These are phyloP conservation scores for Alternaria ethzedia DNA, from an alignment of 2,329 filamentous ascomycete species.

Conservation along the genomic window DNA sequence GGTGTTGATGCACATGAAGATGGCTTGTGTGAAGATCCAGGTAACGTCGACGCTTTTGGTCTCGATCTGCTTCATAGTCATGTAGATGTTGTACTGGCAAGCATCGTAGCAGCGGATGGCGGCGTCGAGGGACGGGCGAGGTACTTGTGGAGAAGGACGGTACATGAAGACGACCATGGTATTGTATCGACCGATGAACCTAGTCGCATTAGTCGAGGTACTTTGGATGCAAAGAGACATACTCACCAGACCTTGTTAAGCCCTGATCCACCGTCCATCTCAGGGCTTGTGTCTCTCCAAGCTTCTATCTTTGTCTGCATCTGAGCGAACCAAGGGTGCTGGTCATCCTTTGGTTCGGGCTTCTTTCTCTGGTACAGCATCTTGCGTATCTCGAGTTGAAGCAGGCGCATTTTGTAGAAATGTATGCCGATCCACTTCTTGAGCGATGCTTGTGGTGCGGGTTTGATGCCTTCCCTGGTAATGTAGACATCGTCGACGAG, in stretches of 20 bases:
- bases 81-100: conserved; percentile 78
- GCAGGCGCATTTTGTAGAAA: conserved; percentile 87
- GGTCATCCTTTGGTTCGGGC: conserved; percentile 75
- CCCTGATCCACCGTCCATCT: conserved; percentile 69
- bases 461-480: conserved; percentile 74
- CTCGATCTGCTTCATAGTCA: conserved; percentile 80
- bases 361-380: conserved; percentile 86
- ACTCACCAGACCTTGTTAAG: conserved; percentile 83
- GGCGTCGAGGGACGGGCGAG: conserved; percentile 79
- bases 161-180: conserved; percentile 89
- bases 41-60: conserved; percentile 81
- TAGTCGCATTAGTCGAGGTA: conserved; percentile 30
- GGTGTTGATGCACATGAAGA: conserved; percentile 92
- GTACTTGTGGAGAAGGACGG: conserved; percentile 89
- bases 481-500: conserved; percentile 84
- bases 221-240: neutral
- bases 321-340: conserved; percentile 83
- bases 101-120: conserved; percentile 85
- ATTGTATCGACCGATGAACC: conserved; percentile 74
- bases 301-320: conserved; percentile 80
- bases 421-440: conserved; percentile 91
- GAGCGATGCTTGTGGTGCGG: conserved; percentile 72
- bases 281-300: conserved; percentile 80
- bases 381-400: conserved; percentile 86
- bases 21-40: conserved; percentile 87